Conservation (phyloP, 2,329 filamentous ascomycete genomes). For the Microsporum audouinii region DNA sequence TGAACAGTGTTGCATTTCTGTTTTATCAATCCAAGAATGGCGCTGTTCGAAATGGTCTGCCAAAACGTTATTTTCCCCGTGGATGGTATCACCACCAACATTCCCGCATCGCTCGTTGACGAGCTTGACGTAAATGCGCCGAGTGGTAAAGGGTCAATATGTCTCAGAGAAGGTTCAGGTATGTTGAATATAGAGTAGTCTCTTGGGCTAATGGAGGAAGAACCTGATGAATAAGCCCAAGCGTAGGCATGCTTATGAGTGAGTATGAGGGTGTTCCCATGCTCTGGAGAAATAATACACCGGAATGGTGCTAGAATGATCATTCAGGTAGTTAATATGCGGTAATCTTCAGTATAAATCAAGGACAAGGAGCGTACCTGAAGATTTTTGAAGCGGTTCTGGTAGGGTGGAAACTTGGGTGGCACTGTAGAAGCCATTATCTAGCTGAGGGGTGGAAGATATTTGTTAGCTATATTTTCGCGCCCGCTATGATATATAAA, state of each 20-base stretch:
- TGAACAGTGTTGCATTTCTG: slow-evolving; percentile 73
- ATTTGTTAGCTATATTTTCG: slow-evolving; percentile 9
- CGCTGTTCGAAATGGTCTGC: slow-evolving; percentile 86
- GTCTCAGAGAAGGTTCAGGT: slow-evolving; percentile 56
- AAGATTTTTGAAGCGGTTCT: slow-evolving; percentile 57
- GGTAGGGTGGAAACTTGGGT: slow-evolving; percentile 75
- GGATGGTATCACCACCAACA: slow-evolving; percentile 73
- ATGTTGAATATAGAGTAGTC: slow-evolving; percentile 61
- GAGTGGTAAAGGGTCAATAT: slow-evolving; percentile 59
- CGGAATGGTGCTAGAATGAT: slow-evolving; percentile 47
- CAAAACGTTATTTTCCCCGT: slow-evolving; percentile 84
- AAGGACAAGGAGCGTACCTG: slow-evolving; percentile 42
- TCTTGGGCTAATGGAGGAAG: slow-evolving; percentile 30
- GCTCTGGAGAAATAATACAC: slow-evolving; percentile 53
- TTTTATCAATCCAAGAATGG: slow-evolving; percentile 70
- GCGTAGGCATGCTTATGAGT: slow-evolving; percentile 73
- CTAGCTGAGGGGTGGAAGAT: slow-evolving; percentile 49
- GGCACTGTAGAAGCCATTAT: slow-evolving; percentile 72
- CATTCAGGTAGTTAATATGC: background rate
- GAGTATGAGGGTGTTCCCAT: slow-evolving; percentile 66
- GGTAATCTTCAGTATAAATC: background rate
- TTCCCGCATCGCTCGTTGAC: slow-evolving; percentile 67
- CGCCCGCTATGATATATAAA: background rate
- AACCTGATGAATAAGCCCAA: slow-evolving; percentile 62
- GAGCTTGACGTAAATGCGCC: slow-evolving; percentile 73